Base-by-base conservation (phyloP, 2,329 filamentous ascomycete species). In the Teratosphaeria viscida region DNA sequence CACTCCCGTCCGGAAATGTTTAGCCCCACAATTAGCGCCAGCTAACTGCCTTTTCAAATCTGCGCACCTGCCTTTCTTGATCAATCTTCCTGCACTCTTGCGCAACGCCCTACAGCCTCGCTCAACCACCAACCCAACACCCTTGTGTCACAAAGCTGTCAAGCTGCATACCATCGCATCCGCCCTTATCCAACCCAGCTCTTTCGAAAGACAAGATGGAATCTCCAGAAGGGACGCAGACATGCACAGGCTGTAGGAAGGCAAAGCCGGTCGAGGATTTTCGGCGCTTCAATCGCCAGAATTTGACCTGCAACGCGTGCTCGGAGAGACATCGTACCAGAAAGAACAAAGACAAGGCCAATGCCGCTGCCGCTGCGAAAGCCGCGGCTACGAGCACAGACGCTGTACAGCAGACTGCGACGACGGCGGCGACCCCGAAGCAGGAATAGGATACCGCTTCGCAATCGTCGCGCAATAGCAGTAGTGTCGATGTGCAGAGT, bases 231-330 rank as follows among this genome's bases (percentile, higher is more conserved):
- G 43, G 43, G 43, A 47, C 32, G 27, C 59, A 60, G 59, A 60
- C 59, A 8, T 60, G 59, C 34, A 60, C 59, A 27, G 60, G 60
- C 57, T 62, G 60, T 43, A 58, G 60, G 54, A 62, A 62, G 56
- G 35, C 34, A n/a, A 59, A 60, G 37, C 14, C 54, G 12, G 14
- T 14, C 11, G 55, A 55, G 27, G 60, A 60, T 4, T 62, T 62
- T 34, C 39, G 39, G 55, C 57, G 60, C 39, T 60, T 55, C 55
- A 58, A 58, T 14, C 57, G 58, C 32, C 57, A 37, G 5, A 62
- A 62, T 23, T 37, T 58, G 53, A 62, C 60, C 7, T 62, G 60
- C 55, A 62, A 62, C 43, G 53, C 54, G 16, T 62, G 60, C 34
- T 62, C 60, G 11, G 57, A 62, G 26, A 37, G 60, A 32, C 58